These are phyloP conservation scores for Wickerhamiella shivajii DNA, from an alignment of 805 yeast genomes.

Conservation along the genomic window DNA sequence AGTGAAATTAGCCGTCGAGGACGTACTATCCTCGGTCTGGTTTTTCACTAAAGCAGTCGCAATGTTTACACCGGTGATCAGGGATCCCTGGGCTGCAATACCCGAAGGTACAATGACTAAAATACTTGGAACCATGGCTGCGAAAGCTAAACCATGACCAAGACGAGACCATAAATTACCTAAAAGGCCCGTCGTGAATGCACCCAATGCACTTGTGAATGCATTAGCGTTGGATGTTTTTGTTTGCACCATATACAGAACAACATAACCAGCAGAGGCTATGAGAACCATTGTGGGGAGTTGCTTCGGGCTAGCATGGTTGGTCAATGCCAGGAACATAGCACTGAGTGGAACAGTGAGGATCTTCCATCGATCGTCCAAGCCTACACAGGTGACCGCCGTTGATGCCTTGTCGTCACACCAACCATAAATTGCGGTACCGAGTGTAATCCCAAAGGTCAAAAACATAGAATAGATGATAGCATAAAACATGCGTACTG, in stretches of 20 bases:
- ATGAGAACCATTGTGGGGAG: slow-evolving; percentile 71
- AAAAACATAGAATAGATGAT: slow-evolving; percentile 80
- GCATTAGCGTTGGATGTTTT: slow-evolving; percentile 65
- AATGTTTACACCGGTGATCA: slow-evolving; percentile 61
- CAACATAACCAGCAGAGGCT: slow-evolving; percentile 68
- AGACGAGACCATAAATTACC: slow-evolving; percentile 82
- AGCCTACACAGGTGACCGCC: slow-evolving; percentile 22
- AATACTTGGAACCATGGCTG: slow-evolving; percentile 91
- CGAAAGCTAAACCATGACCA: slow-evolving; percentile 82
- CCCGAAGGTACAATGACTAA: slow-evolving; percentile 94
- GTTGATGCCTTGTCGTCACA: slow-evolving; percentile 45
- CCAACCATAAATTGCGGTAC: slow-evolving; percentile 93
- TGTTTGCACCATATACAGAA: slow-evolving; percentile 61
- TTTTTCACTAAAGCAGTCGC: slow-evolving; percentile 54
- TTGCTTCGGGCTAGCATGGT: slow-evolving; percentile 74
- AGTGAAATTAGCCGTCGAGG: slow-evolving; percentile 14
- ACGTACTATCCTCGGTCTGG: slow-evolving; percentile 20
- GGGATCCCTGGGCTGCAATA: slow-evolving; percentile 76
- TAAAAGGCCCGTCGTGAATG: slow-evolving; percentile 74
- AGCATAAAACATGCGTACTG: slow-evolving; percentile 94
- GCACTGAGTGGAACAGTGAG: slow-evolving; percentile 70
- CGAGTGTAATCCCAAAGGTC: slow-evolving; percentile 88
- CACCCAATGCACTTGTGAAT: slow-evolving; percentile 79
- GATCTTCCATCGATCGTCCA: slow-evolving; percentile 38
- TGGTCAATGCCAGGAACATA: slow-evolving; percentile 48